Evolutionary conservation across 495 filamentous ascomycete species (phyloP), one percentile per base, ranked within the genome.

Genomic region (Tuber melanosporum): DNA sequence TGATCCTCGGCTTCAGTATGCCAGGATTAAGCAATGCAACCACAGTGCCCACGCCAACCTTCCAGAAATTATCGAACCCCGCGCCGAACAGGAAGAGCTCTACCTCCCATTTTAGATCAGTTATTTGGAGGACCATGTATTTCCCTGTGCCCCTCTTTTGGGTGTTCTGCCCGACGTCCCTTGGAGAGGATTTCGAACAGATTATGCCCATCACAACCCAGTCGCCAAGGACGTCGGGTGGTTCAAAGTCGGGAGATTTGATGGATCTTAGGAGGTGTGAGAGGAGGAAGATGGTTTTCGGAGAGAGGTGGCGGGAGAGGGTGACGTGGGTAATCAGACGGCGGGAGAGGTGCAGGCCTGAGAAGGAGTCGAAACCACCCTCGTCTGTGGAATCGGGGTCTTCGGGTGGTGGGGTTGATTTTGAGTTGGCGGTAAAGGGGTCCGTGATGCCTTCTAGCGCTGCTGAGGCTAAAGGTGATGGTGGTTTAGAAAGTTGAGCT

Each of bases 21-120:
- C 85, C 90, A 0, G 96, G 95, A 80, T 98, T 99, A n/a, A 99
- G 86, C 49, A 99, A 91, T 12, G 96, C 95, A 73, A 99, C 87
- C 3, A 98, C 87, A 0, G 92, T 97, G 36, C 96, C 95, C 3
- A 92, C 89, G 0, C 91, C 90, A 7, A 98, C 86, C 82, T 96
- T 94, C 90, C 94, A 97, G 86, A 93, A 98, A 57, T 91, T 90
- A 7, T 93, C 91, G 82, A 97, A 98, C 26, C 92, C 96, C 0
- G 91, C 89, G 81, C 92, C 93, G 83, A 99, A 99, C 44, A 99
- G 89, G 81, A 92, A 98, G 42, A 97, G 89, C 75, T 97, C 94
- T 39, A 98, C 84, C 57, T 96, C 93, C 92, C 91, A 98, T 80
- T 92, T 91, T 10, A 98, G 87, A 83, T 98, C 95, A 8, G 92